Evolutionary conservation across 2,329 filamentous ascomycete species (phyloP), one percentile per base, ranked within the genome.

Genomic region (Cladosporium cucumerinum): DNA sequence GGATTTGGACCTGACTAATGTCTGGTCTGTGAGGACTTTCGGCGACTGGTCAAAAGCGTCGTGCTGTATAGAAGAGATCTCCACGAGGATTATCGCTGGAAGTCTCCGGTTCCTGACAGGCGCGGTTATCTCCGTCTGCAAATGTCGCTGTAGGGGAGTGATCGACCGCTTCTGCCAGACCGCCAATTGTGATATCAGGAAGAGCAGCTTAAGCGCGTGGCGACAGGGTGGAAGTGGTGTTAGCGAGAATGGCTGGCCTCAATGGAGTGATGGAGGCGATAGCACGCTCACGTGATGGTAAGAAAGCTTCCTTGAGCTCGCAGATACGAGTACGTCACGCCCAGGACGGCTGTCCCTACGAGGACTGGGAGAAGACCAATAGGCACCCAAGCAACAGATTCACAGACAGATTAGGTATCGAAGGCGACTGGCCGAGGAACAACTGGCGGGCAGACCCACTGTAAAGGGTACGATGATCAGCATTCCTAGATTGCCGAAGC

Each of bases 381-480:
- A 26, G 49, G 49, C 16, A 43, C 36, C 36, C 36, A 43, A 43
- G 36, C 49, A 28, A 52, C 25, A n/a, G 49, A n/a, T 52, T 52
- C 49, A 30, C 16, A 28, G 36, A 43, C 14, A 43, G 57, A 43
- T 59, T 48, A 34, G 32, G 32, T 34, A 30, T 59, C 25, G 39
- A 59, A 46, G 36, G 57, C 57, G 36, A 48, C 16, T 36, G 57
- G n/a, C 57, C 39, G 39, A 52, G 58, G 43, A 52, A 51, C 58
- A 48, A 48, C 14, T 30, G 21, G 58, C 43, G 28, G 58, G 58
- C 58, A 21, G 52, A 25, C 58, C 58, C 58, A 61, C 58, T 52
- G 32, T 61, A 61, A 61, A 61, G 58, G n/a, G 49, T 52, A 21
- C 49, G 58, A 48, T 52, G 58, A 26, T 61, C 43, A 59, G 39